phyloP scores from a whole-genome alignment of 371 early-diverging fungal species.

The Syncephalastrum racemosum region DNA sequence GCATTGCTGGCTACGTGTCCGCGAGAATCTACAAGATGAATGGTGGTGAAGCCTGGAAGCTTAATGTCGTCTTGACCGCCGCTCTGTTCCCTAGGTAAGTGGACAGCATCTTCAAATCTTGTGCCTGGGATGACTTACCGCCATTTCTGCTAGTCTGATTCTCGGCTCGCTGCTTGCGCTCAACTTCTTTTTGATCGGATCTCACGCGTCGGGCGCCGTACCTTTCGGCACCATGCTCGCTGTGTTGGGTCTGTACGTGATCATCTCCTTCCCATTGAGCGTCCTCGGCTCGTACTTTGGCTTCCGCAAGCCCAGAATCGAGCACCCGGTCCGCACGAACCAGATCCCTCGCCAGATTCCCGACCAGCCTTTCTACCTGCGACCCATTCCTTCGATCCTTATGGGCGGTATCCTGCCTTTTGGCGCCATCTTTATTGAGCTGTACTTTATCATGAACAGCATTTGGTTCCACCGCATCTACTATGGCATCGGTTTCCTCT shows the following conservation, averaged over 20 bases:
- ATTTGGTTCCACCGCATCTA: conserved; percentile 87
- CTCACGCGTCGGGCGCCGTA: conserved; percentile 87
- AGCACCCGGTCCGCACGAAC: conserved; percentile 87
- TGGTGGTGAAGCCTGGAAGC: conserved; percentile 81
- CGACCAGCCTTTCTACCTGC: conserved; percentile 72
- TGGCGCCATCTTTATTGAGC: conserved; percentile 84
- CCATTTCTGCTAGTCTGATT: conserved; percentile 34
- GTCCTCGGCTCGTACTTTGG: conserved; percentile 90
- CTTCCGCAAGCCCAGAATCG: conserved; percentile 76
- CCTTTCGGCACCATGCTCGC: conserved; percentile 89
- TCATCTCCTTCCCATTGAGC: conserved; percentile 84
- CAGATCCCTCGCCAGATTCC: conserved; percentile 90
- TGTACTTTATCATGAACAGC: conserved; percentile 84
- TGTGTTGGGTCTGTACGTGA: conserved; percentile 84
- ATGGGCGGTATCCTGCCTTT: conserved; percentile 86
- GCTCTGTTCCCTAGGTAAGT: conserved; percentile 75
- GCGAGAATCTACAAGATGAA: conserved; percentile 90
- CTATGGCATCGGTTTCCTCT: conserved; percentile 84
- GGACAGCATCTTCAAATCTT: not conserved
- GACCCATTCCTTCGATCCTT: conserved; percentile 64
- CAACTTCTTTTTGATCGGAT: conserved; percentile 85
- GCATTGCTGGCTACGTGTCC: conserved; percentile 82
- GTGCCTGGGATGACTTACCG: not conserved
- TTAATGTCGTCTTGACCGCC: conserved; percentile 78
- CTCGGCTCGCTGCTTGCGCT: conserved; percentile 69